Evolutionary conservation across 2,329 filamentous ascomycete genomes (phyloP), one percentile per base, ranked within the genome.

Genomic region (Shiraia sp.): DNA sequence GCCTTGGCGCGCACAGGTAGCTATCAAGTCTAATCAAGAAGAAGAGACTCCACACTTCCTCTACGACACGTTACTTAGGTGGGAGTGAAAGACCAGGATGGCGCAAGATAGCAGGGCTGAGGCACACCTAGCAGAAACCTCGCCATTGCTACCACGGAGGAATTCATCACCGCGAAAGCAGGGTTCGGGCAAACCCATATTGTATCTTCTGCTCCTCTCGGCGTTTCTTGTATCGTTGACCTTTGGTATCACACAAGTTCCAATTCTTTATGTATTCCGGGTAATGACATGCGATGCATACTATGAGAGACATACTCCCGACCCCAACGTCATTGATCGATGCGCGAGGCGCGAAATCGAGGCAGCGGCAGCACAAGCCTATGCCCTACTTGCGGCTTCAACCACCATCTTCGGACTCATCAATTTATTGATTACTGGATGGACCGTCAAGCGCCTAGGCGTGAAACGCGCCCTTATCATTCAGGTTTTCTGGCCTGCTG

Each of bases 221-320:
- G 80, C 78, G 6, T 85, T 85, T 55, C 66, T 86, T 12, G 79
- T 85, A 39, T 82, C 74, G 4, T 53, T 77, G 24, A 74, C 73
- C 5, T 78, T 79, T 55, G 66, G 71, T 14, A 72, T 77, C 14
- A 78, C 76, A 0, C 75, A 78, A 56, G 75, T 77, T 4, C 75
- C 75, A 6, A 61, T 79, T 5, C 65, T 86, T 32, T 86, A 85
- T 63, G 82, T 85, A 16, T 87, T 88, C 54, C 82, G 83, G 42
- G 61, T 86, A 2, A 88, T 88, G 84, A 82, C 81, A 35, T 89
- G 86, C 66, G 82, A 88, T 40, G 77, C 79, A 36, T 89, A 82
- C 62, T 89, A 88, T 66, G 70, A 75, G 25, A 71, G 72, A 2
- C 79, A 87, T 76, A 0, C 79, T 71, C 35, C 45, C 23, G 39